A percentile compares a stretch with the other conserved stretches of the same genome.
These are phyloP conservation scores for Phaeosphaeria sp. DNA, from an alignment of 2,329 filamentous ascomycete genomes.

Conservation along the genomic window DNA sequence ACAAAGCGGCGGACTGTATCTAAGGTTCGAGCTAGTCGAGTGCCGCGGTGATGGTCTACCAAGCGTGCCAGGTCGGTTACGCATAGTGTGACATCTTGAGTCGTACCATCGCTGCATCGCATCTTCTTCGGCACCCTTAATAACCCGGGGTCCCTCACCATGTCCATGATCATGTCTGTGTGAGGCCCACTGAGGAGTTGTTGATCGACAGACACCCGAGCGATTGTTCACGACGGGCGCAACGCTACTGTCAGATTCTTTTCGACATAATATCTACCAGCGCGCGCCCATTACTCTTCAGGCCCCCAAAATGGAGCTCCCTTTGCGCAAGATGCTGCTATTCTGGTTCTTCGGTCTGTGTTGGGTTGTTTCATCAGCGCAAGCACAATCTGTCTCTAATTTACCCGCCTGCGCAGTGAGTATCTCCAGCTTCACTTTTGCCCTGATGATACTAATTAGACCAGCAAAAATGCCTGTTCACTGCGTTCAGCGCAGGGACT, in stretches of 20 bases:
- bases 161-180: background rate
- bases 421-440: background rate
- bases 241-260: background rate
- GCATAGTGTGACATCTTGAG: slow-evolving; percentile 4
- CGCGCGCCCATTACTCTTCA: background rate
- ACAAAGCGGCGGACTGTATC: background rate
- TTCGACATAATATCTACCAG: background rate
- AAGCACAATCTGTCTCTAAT: slow-evolving; percentile 2
- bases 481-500: slow-evolving; percentile 19
- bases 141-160: background rate
- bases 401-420: slow-evolving; percentile 4
- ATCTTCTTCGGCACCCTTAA: background rate
- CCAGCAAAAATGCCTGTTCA: slow-evolving; percentile 18
- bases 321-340: slow-evolving; percentile 4
- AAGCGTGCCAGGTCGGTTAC: background rate
- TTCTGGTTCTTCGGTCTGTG: slow-evolving; percentile 6
- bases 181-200: slow-evolving; percentile 1
- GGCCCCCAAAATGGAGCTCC: slow-evolving; percentile 4
- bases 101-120: background rate
- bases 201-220: background rate
- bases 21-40: background rate
- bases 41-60: background rate
- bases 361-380: slow-evolving; percentile 5
- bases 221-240: background rate
- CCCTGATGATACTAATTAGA: background rate